A percentile compares a stretch with the other conserved stretches of the same genome.
phyloP scores from a whole-genome alignment of 2,329 filamentous ascomycete genomes.

The Diaporthe vexans region DNA sequence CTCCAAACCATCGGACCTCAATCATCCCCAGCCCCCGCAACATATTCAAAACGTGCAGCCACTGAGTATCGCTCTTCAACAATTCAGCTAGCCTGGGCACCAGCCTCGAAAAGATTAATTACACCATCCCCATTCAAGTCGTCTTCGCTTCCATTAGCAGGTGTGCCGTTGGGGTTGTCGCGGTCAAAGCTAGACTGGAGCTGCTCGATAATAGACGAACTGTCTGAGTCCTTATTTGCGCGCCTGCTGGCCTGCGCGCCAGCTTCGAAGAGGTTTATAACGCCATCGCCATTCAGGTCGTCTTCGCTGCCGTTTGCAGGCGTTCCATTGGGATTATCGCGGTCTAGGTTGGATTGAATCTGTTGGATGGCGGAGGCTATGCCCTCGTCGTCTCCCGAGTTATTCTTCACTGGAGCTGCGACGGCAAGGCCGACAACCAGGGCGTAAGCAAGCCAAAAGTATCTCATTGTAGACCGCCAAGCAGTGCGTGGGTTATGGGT shows the following conservation, averaged over 20 bases:
- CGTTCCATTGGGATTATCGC: constrained; percentile 25
- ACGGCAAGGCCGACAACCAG: neutral
- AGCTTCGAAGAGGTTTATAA: constrained; percentile 25
- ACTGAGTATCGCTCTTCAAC: too few species aligned
- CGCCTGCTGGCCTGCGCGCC: constrained; percentile 23
- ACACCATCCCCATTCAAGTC: constrained; percentile 26
- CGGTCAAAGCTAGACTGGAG: constrained; percentile 19
- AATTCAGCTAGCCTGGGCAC: constrained; percentile 9
- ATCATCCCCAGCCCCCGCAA: neutral
- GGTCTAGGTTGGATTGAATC: constrained; percentile 18
- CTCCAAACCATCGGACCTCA: too few species aligned
- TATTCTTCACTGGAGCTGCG: constrained; percentile 14
- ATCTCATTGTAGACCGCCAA: neutral
- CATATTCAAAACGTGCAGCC: neutral
- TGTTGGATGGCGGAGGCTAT: neutral
- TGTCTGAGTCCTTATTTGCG: neutral
- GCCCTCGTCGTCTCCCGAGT: neutral
- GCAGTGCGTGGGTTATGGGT: too few species aligned
- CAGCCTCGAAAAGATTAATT: constrained; percentile 30
- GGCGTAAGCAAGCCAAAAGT: neutral
- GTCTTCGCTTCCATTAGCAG: constrained; percentile 3
- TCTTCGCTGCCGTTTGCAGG: constrained; percentile 20
- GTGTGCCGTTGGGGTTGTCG: constrained; percentile 24
- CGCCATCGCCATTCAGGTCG: constrained; percentile 24
- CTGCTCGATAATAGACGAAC: constrained; percentile 3